A percentile compares a stretch with the other conserved stretches of the same genome.
Evolutionary conservation across 495 filamentous ascomycete genomes (phyloP).

Genomic region (Tricharina praecox): DNA sequence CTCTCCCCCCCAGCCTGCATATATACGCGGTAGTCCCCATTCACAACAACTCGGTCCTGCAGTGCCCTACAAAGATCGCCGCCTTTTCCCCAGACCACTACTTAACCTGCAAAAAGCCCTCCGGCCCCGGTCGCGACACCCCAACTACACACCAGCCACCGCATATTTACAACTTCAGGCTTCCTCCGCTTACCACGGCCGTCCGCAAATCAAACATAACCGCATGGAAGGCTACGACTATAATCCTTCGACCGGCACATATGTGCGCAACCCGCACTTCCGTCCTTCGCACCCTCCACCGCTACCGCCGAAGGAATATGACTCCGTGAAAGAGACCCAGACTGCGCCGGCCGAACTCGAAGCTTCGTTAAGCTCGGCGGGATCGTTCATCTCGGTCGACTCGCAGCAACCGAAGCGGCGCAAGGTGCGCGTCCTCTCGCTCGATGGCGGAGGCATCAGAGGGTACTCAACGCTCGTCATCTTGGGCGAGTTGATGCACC

Average conservation of each 20-base stretch:
- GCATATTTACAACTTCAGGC: too few relatives aligned
- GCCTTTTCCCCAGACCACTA: too few relatives aligned
- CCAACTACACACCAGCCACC: too few relatives aligned
- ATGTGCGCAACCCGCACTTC: constrained; percentile 8
- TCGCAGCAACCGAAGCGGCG: constrained; percentile 51
- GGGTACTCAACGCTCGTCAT: constrained; percentile 67
- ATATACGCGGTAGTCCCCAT: too few relatives aligned
- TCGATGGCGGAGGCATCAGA: constrained; percentile 91
- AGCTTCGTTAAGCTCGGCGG: neutral
- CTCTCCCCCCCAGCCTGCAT: too few relatives aligned
- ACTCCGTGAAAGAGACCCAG: constrained; percentile 11
- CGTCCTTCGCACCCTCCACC: constrained; percentile 14
- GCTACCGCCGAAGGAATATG: constrained; percentile 17
- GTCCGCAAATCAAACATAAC: too few relatives aligned
- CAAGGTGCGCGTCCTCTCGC: constrained; percentile 74
- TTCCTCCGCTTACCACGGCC: too few relatives aligned
- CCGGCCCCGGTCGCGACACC: too few relatives aligned
- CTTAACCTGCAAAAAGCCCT: too few relatives aligned
- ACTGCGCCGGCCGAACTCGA: constrained; percentile 10
- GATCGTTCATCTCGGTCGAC: neutral
- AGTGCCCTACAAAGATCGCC: too few relatives aligned
- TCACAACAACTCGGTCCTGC: too few relatives aligned
- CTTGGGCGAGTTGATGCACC: constrained; percentile 63
- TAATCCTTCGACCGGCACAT: constrained; percentile 12
- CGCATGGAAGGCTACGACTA: constrained; percentile 12